Conservation (phyloP, 805 yeast species). For the Ogataea siamensis region DNA sequence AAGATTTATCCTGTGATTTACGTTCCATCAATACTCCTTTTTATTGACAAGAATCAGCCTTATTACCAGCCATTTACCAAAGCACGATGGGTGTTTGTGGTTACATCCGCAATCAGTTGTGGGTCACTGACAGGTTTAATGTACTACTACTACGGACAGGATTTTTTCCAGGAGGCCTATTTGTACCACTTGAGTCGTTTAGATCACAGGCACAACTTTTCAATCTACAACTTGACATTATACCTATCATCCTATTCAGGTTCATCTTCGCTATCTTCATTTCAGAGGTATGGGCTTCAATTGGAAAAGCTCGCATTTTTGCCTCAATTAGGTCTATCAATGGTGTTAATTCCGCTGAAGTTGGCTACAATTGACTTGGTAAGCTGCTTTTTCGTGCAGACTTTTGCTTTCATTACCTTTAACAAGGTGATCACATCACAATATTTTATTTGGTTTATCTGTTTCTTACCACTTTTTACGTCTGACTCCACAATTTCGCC, state of each 20-base stretch:
- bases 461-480: constrained; percentile 74
- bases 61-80: constrained; percentile 40
- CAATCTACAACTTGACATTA: constrained; percentile 75
- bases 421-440: constrained; percentile 91
- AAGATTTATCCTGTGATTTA: constrained; percentile 92
- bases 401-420: constrained; percentile 72
- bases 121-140: constrained; percentile 49
- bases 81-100: constrained; percentile 41
- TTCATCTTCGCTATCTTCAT: constrained; percentile 13
- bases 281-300: constrained; percentile 14
- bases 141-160: constrained; percentile 70
- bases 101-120: constrained; percentile 44
- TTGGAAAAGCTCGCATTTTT: constrained; percentile 61
- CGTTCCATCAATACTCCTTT: constrained; percentile 62
- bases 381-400: constrained; percentile 67
- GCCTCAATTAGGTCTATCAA: constrained; percentile 72
- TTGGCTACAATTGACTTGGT: constrained; percentile 41
- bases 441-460: constrained; percentile 92
- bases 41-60: constrained; percentile 30
- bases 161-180: constrained; percentile 74
- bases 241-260: constrained; percentile 53
- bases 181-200: constrained; percentile 77
- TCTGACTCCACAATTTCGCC: constrained; percentile 41
- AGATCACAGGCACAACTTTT: constrained; percentile 95
- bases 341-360: constrained; percentile 54